These are phyloP conservation scores for Dendrobium officinale DNA, from an alignment of 106 monocot species.

Conservation along the genomic window DNA sequence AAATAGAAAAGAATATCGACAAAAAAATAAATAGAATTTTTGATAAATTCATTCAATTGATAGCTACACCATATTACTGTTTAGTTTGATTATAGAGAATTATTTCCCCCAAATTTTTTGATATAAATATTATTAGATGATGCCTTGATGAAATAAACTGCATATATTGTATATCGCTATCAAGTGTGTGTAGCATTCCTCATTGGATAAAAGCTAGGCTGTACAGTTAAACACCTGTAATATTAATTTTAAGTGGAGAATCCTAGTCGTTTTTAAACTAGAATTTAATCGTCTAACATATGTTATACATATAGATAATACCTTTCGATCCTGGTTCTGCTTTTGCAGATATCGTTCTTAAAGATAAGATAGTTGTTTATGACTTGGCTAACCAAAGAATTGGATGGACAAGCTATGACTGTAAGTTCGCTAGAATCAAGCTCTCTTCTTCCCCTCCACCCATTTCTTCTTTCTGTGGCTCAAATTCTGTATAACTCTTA, in stretches of 20 bases:
- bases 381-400: slow-evolving; percentile 75
- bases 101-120: too few relatives aligned
- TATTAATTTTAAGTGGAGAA: neutral
- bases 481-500: neutral
- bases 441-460: neutral
- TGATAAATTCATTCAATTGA: too few relatives aligned
- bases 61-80: too few relatives aligned
- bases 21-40: too few relatives aligned
- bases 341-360: slow-evolving; percentile 80
- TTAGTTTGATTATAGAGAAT: too few relatives aligned
- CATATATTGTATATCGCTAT: too few relatives aligned
- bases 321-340: neutral
- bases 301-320: neutral
- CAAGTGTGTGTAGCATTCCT: too few relatives aligned
- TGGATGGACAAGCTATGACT: slow-evolving; percentile 81
- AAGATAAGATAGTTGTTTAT: slow-evolving; percentile 94
- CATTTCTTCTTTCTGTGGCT: neutral
- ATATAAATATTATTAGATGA: too few relatives aligned
- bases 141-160: too few relatives aligned
- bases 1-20: too few relatives aligned
- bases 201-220: too few relatives aligned
- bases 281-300: neutral
- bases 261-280: neutral
- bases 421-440: slow-evolving; percentile 36
- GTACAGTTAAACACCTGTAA: too few relatives aligned